Evolutionary conservation across 768 basidiomycete species (phyloP).

Genomic region (Candolleomyces efflorescens): DNA sequence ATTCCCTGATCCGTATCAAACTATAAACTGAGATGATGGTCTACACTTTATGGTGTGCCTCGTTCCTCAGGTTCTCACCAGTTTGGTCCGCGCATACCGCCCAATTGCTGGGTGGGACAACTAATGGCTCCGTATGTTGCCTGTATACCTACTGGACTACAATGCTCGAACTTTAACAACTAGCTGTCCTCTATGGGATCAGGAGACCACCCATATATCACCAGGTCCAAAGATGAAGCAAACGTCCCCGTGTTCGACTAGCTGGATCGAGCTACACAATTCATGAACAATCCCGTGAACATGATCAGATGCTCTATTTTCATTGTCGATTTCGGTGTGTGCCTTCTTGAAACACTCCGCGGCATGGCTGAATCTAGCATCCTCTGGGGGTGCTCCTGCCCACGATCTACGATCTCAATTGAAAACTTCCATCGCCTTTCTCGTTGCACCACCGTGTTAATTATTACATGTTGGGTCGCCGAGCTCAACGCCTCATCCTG

Average conservation of each 20-base stretch:
- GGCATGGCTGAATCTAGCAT: not conserved
- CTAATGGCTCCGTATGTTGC: no score
- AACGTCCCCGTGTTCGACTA: not conserved
- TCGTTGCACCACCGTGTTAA: not conserved
- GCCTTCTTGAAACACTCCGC: slow-evolving; percentile 10
- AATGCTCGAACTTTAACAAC: no score
- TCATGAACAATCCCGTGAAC: not conserved
- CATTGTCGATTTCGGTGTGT: not conserved
- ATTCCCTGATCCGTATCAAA: slow-evolving; percentile 21
- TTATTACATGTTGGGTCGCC: not conserved
- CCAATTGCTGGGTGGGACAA: no score
- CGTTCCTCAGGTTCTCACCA: not conserved
- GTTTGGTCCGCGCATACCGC: not conserved
- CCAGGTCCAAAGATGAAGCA: not conserved
- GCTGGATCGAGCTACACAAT: not conserved
- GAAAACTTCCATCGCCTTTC: not conserved
- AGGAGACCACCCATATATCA: not conserved
- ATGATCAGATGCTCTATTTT: not conserved
- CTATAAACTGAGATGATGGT: slow-evolving; percentile 3
- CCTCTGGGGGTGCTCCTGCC: not conserved
- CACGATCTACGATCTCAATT: slow-evolving; percentile 9
- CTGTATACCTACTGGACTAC: no score
- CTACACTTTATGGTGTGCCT: no score
- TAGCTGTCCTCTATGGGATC: no score
- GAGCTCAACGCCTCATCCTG: not conserved